Evolutionary conservation across 2,329 filamentous ascomycete genomes (phyloP).

Genomic region (Talaromyces funiculosus): DNA sequence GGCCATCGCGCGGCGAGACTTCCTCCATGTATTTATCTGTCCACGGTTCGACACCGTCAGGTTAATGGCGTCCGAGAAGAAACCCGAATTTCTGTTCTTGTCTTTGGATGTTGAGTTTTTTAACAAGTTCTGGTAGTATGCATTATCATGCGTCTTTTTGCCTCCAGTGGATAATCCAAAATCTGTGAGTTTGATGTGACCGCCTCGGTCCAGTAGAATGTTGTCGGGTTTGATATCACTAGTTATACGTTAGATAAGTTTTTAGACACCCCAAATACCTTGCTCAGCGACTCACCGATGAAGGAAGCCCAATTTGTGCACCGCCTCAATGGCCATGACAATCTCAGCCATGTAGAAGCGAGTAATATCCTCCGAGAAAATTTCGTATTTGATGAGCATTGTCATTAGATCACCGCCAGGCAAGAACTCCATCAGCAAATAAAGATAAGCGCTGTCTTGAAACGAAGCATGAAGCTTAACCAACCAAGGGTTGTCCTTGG

Average conservation of each 20-base stretch:
- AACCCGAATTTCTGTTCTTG: conserved; percentile 84
- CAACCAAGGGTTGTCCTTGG: conserved; percentile 94
- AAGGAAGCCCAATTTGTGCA: conserved; percentile 96
- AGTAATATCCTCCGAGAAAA: conserved; percentile 97
- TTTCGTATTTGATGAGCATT: conserved; percentile 99
- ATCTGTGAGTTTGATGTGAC: conserved; percentile 96
- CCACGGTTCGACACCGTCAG: conserved; percentile 95
- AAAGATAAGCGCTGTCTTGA: conserved; percentile 91
- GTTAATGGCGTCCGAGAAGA: conserved; percentile 89
- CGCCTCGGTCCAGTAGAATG: conserved; percentile 88
- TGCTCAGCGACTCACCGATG: conserved; percentile 65
- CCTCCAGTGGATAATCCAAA: conserved; percentile 97
- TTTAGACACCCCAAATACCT: neutral
- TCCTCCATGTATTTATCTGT: conserved; percentile 98
- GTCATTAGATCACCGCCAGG: conserved; percentile 98
- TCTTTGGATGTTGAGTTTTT: conserved; percentile 67
- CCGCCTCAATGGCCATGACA: conserved; percentile 94
- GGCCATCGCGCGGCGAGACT: conserved; percentile 89
- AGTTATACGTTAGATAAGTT: conserved; percentile 3
- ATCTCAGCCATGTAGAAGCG: conserved; percentile 99
- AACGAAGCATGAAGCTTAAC: conserved; percentile 98
- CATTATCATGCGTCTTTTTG: conserved; percentile 95
- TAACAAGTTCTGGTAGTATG: conserved; percentile 95
- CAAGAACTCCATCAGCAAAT: conserved; percentile 99
- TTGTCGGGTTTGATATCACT: conserved; percentile 99